These are phyloP conservation scores for Boletales sp. DNA, from an alignment of 768 basidiomycete genomes.

Conservation along the genomic window DNA sequence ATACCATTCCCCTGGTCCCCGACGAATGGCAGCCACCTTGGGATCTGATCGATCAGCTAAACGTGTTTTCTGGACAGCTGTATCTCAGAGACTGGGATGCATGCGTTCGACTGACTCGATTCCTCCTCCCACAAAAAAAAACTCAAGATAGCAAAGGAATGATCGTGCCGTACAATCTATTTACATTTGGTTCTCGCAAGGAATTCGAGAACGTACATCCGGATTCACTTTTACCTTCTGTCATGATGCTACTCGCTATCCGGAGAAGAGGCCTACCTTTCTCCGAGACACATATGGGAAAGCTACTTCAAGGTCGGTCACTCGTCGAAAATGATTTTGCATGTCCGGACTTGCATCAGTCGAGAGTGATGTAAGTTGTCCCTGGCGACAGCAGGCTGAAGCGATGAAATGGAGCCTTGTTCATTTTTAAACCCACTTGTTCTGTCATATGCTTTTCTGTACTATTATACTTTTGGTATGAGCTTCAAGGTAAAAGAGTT, in stretches of 20 bases:
- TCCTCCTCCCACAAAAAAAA: not conserved
- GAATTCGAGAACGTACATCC: not conserved
- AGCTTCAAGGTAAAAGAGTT: no score
- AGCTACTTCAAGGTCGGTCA: constrained; percentile 28
- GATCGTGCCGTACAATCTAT: no score
- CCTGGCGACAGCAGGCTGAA: no score
- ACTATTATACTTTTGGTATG: no score
- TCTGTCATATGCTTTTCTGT: no score
- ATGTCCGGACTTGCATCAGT: no score
- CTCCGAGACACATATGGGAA: constrained; percentile 36
- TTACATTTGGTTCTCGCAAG: not conserved
- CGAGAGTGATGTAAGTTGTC: no score
- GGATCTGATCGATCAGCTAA: not conserved
- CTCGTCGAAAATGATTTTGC: constrained; percentile 1
- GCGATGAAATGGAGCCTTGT: no score
- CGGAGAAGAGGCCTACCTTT: constrained; percentile 38
- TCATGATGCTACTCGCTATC: constrained; percentile 15
- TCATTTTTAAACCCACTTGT: no score
- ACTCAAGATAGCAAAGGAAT: no score
- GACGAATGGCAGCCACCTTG: not conserved
- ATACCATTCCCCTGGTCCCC: not conserved
- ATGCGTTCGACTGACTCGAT: not conserved
- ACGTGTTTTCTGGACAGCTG: not conserved
- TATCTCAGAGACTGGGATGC: not conserved
- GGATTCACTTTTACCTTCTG: constrained; percentile 15